Base-by-base conservation (phyloP, 1,284 basidiomycete genomes). In the Pseudozyma pruni region DNA sequence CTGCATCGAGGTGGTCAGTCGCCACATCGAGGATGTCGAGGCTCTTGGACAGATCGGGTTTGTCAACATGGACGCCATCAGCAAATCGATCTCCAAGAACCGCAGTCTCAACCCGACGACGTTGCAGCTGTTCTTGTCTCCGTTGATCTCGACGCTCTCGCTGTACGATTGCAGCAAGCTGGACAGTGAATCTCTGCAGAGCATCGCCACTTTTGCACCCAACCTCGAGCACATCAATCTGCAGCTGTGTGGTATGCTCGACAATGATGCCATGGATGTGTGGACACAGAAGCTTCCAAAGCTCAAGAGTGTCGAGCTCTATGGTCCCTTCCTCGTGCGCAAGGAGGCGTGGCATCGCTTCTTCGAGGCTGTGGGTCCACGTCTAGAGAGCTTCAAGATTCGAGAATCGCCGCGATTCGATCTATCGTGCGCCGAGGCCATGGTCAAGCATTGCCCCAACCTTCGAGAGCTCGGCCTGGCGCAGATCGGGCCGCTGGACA, bases 1-100 rank as follows among this genome's bases (percentile, higher is more conserved):
- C 17, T 95, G 93, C 76, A 92, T 95, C 42, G 85, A 94, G 90
- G 84, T 97, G 27, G 89, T 98, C 58, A 90, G 90, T 25, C 87
- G 88, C 44, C 88, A 93, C 79, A 96, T 98, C 55, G 88, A 94
- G 60, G 90, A 94, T 66, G 90, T 97, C 14, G 94, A 97, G 66
- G 90, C 91, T 0, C 85, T 98, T 6, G 93, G 94, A 0, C 89
- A 93, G 74, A 91, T 97, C 52, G 92, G 93, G 1, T 78, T 86
- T 1, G 49, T 59, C 40, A 80, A 77, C 58, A 51, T 72, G 45
- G 78, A 81, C n/a, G 66, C 67, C 4, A 70, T 80, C 66, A 75
- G 76, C 62, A 75, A 74, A 48, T 90, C 93, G 17, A 87, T 98
- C 34, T 90, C 90, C 35, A 92, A 91, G 83, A 93, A 91, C 76